Percentiles rank a stretch among this genome's conserved stretches.
phyloP scores from a whole-genome alignment of 2,329 filamentous ascomycete species.

The Claviceps sp. region DNA sequence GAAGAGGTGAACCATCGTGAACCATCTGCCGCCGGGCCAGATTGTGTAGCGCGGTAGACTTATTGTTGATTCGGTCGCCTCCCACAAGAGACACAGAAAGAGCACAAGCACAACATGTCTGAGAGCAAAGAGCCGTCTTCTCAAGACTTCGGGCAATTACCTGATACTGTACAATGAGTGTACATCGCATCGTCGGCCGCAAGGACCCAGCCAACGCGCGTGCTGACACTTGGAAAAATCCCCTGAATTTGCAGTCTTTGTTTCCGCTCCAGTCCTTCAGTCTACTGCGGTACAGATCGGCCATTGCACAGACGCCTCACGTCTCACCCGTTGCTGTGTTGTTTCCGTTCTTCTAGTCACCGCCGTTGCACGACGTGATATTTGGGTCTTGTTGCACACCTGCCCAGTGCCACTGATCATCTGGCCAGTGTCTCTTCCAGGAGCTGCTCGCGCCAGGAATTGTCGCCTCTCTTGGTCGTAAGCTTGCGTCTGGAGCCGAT shows the following conservation, averaged over 20 bases:
- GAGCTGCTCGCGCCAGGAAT: slow-evolving; percentile 5
- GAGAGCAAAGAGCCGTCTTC: neutral
- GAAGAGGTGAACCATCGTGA: slow-evolving; percentile 1
- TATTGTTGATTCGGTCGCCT: neutral
- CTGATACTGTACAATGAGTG: neutral
- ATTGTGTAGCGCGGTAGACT: neutral
- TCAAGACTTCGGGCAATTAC: neutral
- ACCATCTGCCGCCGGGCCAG: neutral
- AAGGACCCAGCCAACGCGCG: neutral
- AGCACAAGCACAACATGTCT: neutral
- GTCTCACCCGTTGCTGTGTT: slow-evolving; percentile 6
- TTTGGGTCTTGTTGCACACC: slow-evolving; percentile 2
- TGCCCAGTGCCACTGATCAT: neutral
- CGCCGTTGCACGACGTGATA: neutral
- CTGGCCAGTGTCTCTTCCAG: neutral
- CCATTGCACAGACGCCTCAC: slow-evolving; percentile 8
- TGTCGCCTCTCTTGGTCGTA: neutral
- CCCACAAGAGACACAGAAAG: neutral
- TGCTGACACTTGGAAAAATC: neutral
- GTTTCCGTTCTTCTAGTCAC: neutral
- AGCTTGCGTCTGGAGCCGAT: neutral
- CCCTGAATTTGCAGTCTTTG: slow-evolving; percentile 1
- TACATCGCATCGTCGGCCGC: neutral
- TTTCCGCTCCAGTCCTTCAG: slow-evolving; percentile 1
- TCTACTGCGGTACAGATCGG: slow-evolving; percentile 9